Evolutionary conservation across 176 grass and related monocot genomes (phyloP).

Genomic region (Secale cereale): DNA sequence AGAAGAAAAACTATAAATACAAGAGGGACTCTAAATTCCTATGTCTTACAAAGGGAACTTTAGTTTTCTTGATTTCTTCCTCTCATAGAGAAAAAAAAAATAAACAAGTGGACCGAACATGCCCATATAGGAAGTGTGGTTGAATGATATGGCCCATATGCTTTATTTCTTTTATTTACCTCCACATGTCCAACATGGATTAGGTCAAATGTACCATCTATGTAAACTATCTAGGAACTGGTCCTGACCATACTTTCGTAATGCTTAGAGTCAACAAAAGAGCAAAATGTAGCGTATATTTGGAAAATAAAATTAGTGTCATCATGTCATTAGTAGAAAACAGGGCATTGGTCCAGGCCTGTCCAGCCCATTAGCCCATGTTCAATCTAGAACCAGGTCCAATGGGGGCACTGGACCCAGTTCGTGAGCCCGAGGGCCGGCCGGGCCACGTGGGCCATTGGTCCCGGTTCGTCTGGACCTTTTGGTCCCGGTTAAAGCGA

Average conservation of each 20-base stretch:
- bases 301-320: too few species aligned
- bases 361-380: too few species aligned
- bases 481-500: too few species aligned
- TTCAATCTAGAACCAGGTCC: too few species aligned
- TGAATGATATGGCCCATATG: background rate
- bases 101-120: background rate
- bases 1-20: constrained; percentile 38
- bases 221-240: constrained; percentile 76
- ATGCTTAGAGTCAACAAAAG: constrained; percentile 16
- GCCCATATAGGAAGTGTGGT: background rate
- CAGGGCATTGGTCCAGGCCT: too few species aligned
- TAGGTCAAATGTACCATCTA: constrained; percentile 81
- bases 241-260: constrained; percentile 50
- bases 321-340: too few species aligned
- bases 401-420: too few species aligned
- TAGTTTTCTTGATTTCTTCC: background rate
- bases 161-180: constrained; percentile 34
- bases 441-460: too few species aligned
- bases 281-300: background rate
- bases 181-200: constrained; percentile 90
- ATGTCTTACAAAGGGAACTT: background rate
- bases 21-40: background rate
- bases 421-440: too few species aligned
- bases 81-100: background rate
- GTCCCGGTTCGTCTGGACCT: too few species aligned